A percentile compares a stretch with the other conserved stretches of the same genome.
Evolutionary conservation across 352 stramenopile species (phyloP).

Genomic region (Thalassiosira ordinaria): DNA sequence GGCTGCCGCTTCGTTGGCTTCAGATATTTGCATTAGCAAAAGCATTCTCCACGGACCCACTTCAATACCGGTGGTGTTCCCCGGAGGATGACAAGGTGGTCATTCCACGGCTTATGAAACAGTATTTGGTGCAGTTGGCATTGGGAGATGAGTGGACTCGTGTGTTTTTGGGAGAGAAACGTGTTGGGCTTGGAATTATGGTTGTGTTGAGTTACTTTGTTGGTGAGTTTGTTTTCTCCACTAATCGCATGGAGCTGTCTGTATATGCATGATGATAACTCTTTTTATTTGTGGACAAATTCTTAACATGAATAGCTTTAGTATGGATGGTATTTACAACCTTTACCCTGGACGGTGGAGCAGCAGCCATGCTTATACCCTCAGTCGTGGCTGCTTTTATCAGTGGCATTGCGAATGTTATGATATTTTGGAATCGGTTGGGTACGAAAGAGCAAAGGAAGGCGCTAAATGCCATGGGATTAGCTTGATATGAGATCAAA

Average conservation of each 20-base stretch:
- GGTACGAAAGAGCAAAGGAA: conserved; percentile 42
- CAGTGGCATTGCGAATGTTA: conserved; percentile 69
- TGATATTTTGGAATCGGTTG: conserved; percentile 64
- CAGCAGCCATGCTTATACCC: conserved; percentile 64
- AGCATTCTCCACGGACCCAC: conserved; percentile 53
- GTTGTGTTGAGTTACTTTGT: conserved; percentile 59
- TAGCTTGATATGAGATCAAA: too few relatives aligned
- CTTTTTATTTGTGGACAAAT: too few relatives aligned
- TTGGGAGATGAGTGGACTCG: conserved; percentile 75
- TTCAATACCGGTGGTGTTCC: conserved; percentile 46
- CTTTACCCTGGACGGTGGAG: conserved; percentile 46
- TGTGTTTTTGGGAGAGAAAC: conserved; percentile 72
- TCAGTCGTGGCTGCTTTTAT: conserved; percentile 61
- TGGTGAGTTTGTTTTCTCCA: conserved; percentile 39
- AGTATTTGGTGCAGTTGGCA: conserved; percentile 66
- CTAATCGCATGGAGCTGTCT: too few relatives aligned
- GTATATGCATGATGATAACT: too few relatives aligned
- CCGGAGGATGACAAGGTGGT: conserved; percentile 34
- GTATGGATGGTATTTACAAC: conserved; percentile 57
- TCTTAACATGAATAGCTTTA: conserved; percentile 21
- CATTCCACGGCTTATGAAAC: conserved; percentile 61
- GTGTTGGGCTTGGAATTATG: conserved; percentile 67
- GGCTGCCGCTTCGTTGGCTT: conserved; percentile 60
- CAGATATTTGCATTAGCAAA: conserved; percentile 62
- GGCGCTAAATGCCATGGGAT: conserved; percentile 50